Percentiles rank a stretch among this genome's conserved stretches.
Evolutionary conservation across 2,329 filamentous ascomycete species (phyloP).

Genomic region (Sphaerulina musiva): DNA sequence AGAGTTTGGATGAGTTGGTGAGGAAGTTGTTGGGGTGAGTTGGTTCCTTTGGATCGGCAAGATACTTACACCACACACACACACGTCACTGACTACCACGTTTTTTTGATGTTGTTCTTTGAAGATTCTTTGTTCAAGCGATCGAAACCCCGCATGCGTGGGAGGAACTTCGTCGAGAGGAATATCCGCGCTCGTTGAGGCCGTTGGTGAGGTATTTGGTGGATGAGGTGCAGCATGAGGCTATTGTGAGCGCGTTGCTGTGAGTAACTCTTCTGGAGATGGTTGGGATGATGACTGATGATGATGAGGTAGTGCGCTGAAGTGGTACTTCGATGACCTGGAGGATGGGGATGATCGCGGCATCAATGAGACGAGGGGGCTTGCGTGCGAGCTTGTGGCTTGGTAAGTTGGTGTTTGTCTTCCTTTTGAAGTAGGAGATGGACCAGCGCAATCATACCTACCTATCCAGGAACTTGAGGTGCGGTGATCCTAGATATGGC

Average conservation of each 20-base stretch:
- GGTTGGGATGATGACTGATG: too few species aligned
- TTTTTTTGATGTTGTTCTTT: background rate
- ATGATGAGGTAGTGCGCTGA: conserved; percentile 52
- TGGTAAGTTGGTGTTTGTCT: conserved; percentile 38
- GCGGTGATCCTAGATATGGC: background rate
- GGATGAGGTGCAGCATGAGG: conserved; percentile 58
- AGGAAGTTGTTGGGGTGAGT: conserved; percentile 59
- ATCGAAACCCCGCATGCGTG: conserved; percentile 62
- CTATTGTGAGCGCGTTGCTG: conserved; percentile 67
- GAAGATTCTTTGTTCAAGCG: conserved; percentile 56
- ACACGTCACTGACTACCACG: too few species aligned
- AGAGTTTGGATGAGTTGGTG: conserved; percentile 58
- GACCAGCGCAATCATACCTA: too few species aligned
- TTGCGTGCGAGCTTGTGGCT: conserved; percentile 73
- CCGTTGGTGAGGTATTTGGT: conserved; percentile 61
- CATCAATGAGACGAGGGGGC: conserved; percentile 61
- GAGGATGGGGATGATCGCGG: conserved; percentile 57
- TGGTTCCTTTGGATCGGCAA: too few species aligned
- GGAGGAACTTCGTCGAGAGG: conserved; percentile 64
- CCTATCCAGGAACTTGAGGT: too few species aligned
- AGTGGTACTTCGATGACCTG: conserved; percentile 63
- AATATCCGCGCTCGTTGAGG: conserved; percentile 52
- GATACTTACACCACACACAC: too few species aligned
- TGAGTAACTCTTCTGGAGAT: conserved; percentile 29
- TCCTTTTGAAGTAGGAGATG: background rate